Percentiles rank a stretch among this genome's conserved stretches.
Evolutionary conservation across 805 yeast species (phyloP).

Genomic region (Candida pseudofarinosa): DNA sequence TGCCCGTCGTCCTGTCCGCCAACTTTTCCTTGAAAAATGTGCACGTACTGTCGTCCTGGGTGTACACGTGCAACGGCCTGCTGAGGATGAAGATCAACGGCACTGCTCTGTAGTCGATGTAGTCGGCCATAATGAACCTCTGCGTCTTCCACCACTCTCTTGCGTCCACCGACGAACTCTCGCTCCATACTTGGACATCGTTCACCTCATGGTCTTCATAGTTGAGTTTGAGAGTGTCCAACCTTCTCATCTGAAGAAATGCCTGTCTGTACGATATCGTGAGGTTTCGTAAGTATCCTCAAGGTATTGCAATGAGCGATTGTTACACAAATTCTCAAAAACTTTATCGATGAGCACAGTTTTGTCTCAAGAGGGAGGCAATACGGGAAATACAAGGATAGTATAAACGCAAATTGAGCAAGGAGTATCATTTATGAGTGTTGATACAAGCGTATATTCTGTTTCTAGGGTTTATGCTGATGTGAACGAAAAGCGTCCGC

Average conservation of each 20-base stretch:
- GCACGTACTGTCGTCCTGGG: slow-evolving; percentile 13
- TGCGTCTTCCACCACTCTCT: background rate
- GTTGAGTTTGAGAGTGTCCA: slow-evolving; percentile 4
- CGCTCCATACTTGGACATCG: slow-evolving; percentile 23
- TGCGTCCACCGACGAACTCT: background rate
- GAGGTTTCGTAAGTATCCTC: background rate
- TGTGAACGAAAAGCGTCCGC: slow-evolving; percentile 63
- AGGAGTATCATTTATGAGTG: slow-evolving; percentile 18
- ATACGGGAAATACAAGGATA: background rate
- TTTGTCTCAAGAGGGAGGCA: background rate
- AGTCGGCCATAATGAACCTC: slow-evolving; percentile 4
- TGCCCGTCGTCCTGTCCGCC: slow-evolving; percentile 5
- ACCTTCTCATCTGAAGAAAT: slow-evolving; percentile 4
- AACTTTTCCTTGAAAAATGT: slow-evolving; percentile 19
- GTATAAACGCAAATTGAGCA: background rate
- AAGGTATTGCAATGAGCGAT: background rate
- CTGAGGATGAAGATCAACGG: slow-evolving; percentile 22
- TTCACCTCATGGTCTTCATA: slow-evolving; percentile 7
- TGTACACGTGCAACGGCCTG: slow-evolving; percentile 18
- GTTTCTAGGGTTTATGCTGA: slow-evolving; percentile 64
- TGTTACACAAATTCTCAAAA: slow-evolving; percentile 7
- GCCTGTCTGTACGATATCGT: background rate
- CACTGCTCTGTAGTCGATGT: slow-evolving; percentile 15
- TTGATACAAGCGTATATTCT: slow-evolving; percentile 23
- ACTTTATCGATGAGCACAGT: slow-evolving; percentile 3